Evolutionary conservation across 2,329 filamentous ascomycete species (phyloP).

Genomic region (Diaporthe sp.): DNA sequence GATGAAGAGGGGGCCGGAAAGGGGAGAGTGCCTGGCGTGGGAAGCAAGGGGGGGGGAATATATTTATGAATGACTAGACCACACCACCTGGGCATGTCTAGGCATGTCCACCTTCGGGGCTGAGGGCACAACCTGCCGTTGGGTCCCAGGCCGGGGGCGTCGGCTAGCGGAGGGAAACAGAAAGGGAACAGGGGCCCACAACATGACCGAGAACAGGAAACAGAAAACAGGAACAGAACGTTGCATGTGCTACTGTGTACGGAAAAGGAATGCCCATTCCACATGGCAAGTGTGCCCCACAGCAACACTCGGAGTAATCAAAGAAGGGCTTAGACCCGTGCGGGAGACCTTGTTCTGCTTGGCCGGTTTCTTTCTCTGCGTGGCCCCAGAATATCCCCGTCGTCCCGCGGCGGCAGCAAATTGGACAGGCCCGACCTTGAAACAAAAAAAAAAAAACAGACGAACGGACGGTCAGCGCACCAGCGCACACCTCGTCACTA

Average conservation of each 20-base stretch:
- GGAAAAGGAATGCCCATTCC: constrained; percentile 17
- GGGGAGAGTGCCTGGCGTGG: neutral
- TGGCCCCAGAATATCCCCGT: neutral
- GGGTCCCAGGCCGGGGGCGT: constrained; percentile 1
- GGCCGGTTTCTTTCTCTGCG: neutral
- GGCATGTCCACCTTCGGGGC: constrained; percentile 20
- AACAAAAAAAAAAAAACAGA: constrained; percentile 22
- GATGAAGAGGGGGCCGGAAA: neutral
- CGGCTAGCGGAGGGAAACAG: constrained; percentile 15
- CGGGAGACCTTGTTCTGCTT: neutral
- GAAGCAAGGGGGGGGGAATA: constrained; percentile 11
- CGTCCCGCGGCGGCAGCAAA: constrained; percentile 15
- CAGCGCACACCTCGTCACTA: neutral
- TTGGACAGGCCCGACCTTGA: constrained; percentile 8
- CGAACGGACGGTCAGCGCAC: constrained; percentile 20
- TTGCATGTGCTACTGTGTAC: constrained; percentile 25
- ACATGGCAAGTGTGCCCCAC: constrained; percentile 24
- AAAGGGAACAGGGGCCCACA: constrained; percentile 8
- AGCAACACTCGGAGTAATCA: neutral
- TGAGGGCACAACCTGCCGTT: neutral
- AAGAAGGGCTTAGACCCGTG: constrained; percentile 21
- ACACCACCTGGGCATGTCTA: neutral
- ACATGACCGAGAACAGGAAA: constrained; percentile 8
- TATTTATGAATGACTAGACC: constrained; percentile 26
- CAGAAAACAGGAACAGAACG: neutral